A percentile compares a stretch with the other conserved stretches of the same genome.
These are phyloP conservation scores for Thelonectria blattea DNA, from an alignment of 2,329 filamentous ascomycete genomes.

Conservation along the genomic window DNA sequence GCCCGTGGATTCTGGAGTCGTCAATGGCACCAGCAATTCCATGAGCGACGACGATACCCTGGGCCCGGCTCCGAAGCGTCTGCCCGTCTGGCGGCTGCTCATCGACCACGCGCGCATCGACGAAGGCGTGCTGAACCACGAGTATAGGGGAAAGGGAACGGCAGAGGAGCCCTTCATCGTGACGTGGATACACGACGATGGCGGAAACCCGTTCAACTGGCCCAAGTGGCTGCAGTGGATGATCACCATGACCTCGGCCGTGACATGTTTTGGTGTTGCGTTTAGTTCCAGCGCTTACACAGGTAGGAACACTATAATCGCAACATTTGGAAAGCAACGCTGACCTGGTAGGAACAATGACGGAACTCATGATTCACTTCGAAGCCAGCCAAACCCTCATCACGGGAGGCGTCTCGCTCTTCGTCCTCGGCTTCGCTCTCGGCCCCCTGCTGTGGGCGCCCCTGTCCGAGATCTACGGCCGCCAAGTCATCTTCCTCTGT, in stretches of 20 bases:
- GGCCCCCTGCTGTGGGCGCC: slow-evolving; percentile 72
- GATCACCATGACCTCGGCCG: slow-evolving; percentile 66
- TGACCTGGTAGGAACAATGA: slow-evolving; percentile 38
- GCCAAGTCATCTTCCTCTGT: slow-evolving; percentile 63
- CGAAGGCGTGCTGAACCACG: slow-evolving; percentile 59
- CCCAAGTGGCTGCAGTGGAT: slow-evolving; percentile 65
- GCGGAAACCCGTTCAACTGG: slow-evolving; percentile 70
- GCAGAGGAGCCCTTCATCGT: slow-evolving; percentile 71
- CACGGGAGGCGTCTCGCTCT: slow-evolving; percentile 68
- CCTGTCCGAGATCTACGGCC: slow-evolving; percentile 67
- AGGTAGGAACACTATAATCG: slow-evolving; percentile 48
- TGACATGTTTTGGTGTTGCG: slow-evolving; percentile 71
- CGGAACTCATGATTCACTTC: slow-evolving; percentile 62
- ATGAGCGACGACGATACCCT: slow-evolving; percentile 19
- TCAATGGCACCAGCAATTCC: not conserved
- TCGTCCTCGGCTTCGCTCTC: slow-evolving; percentile 66
- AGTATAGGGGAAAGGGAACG: slow-evolving; percentile 68
- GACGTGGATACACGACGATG: slow-evolving; percentile 70
- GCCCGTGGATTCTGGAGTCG: not conserved
- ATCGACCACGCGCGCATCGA: slow-evolving; percentile 65
- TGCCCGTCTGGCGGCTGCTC: slow-evolving; percentile 49
- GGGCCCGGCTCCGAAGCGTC: not conserved
- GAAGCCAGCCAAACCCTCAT: slow-evolving; percentile 56
- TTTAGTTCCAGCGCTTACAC: slow-evolving; percentile 74
- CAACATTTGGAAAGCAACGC: not conserved